phyloP scores from a whole-genome alignment of 2,329 filamentous ascomycete genomes.

The Gaeumannomyces sp. region DNA sequence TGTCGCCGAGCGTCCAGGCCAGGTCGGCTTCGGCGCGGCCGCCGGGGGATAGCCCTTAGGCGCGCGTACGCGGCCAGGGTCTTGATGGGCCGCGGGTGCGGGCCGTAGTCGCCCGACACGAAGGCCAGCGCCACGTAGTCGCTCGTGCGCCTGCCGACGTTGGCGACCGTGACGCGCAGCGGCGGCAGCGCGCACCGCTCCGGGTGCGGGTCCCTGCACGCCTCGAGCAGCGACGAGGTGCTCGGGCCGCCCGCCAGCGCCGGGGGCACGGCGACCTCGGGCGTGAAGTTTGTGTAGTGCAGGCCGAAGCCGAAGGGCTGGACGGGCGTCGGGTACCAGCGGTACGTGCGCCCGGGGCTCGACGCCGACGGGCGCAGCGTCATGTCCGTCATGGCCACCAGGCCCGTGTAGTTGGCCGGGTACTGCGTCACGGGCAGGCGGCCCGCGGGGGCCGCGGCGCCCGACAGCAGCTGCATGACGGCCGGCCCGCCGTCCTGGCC shows the following conservation, averaged over 20 bases:
- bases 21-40: constrained; percentile 27
- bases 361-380: constrained; percentile 31
- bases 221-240: constrained; percentile 13
- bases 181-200: constrained; percentile 13
- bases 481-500: constrained; percentile 54
- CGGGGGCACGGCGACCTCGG: constrained; percentile 8
- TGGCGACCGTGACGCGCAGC: constrained; percentile 31
- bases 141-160: constrained; percentile 38
- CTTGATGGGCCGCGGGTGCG: constrained; percentile 45
- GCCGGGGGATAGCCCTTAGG: constrained; percentile 30
- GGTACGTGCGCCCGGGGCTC: constrained; percentile 49
- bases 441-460: constrained; percentile 43
- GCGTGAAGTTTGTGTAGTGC: constrained; percentile 50
- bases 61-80: constrained; percentile 44
- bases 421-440: constrained; percentile 52
- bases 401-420: constrained; percentile 40
- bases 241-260: neutral
- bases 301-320: constrained; percentile 49
- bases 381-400: constrained; percentile 52
- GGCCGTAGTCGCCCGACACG: constrained; percentile 37
- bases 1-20: constrained; percentile 38
- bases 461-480: constrained; percentile 46
- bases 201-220: constrained; percentile 27
- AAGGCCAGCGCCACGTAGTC: constrained; percentile 50
- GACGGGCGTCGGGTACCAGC: constrained; percentile 48